phyloP scores from a whole-genome alignment of 768 basidiomycete genomes.

The Heimioporus sp. region DNA sequence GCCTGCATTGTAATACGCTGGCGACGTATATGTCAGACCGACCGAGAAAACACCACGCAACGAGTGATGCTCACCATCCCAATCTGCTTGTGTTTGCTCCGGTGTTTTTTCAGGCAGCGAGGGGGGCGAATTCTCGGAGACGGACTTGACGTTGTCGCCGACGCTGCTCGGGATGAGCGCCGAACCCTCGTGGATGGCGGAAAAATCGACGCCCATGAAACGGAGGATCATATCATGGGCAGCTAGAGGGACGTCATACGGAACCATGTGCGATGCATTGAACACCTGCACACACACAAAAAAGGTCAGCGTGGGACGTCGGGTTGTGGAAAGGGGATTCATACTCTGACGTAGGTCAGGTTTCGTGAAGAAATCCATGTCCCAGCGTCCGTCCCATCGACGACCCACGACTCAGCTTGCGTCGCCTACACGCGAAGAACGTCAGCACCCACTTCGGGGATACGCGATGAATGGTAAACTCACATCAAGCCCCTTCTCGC shows the following conservation, averaged over 20 bases:
- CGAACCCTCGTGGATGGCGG: slow-evolving; percentile 73
- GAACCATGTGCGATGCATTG: slow-evolving; percentile 96
- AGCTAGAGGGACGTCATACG: slow-evolving; percentile 81
- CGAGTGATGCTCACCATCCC: slow-evolving; percentile 65
- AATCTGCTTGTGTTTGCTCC: slow-evolving; percentile 80
- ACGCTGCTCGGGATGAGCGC: slow-evolving; percentile 80
- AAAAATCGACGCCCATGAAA: slow-evolving; percentile 92
- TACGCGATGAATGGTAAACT: slow-evolving; percentile 27
- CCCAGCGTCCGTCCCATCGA: slow-evolving; percentile 76
- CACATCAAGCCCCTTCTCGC: slow-evolving; percentile 80
- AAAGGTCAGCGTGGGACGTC: background rate
- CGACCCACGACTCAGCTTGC: slow-evolving; percentile 69
- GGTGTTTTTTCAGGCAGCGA: slow-evolving; percentile 54
- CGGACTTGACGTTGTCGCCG: slow-evolving; percentile 68
- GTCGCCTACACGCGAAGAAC: slow-evolving; percentile 45
- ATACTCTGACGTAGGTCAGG: slow-evolving; percentile 88
- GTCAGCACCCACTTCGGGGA: slow-evolving; percentile 1
- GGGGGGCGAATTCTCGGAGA: slow-evolving; percentile 42
- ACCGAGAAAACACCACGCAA: background rate
- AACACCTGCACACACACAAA: slow-evolving; percentile 53
- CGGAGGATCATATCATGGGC: slow-evolving; percentile 98
- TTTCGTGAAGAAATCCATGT: slow-evolving; percentile 91
- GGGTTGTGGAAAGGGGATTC: background rate
- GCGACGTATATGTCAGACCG: background rate
- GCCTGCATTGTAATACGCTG: slow-evolving; percentile 94